Conservation (phyloP, 306 rosid genomes). For the Dalbergia cochinchinensis region DNA sequence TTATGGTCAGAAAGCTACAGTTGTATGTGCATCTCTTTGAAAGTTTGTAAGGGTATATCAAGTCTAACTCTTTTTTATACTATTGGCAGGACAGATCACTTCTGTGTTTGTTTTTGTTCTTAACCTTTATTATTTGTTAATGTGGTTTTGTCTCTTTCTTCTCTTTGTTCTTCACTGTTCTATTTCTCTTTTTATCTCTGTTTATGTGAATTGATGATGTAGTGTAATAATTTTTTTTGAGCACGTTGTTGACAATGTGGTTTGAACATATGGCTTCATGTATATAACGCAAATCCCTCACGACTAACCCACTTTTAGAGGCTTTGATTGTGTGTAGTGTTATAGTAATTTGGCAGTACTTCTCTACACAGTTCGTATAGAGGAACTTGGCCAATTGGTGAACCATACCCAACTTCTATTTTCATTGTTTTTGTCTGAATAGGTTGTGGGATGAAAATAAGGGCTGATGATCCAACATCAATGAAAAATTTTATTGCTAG, state of each 20-base stretch:
- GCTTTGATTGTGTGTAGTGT: background rate
- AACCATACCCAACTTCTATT: constrained; percentile 29
- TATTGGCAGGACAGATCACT: constrained; percentile 5
- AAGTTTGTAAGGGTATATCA: background rate
- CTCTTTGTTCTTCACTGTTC: background rate
- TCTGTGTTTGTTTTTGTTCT: constrained; percentile 5
- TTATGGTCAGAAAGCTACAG: constrained; percentile 24
- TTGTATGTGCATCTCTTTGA: background rate
- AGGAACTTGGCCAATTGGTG: constrained; percentile 21
- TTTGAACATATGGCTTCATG: no score
- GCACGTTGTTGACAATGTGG: no score
- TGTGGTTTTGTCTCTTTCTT: constrained; percentile 4
- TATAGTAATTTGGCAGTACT: constrained; percentile 6
- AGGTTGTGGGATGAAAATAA: constrained; percentile 98
- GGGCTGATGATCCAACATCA: constrained; percentile 88
- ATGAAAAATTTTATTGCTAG: constrained; percentile 79
- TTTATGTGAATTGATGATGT: constrained; percentile 19
- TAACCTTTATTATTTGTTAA: background rate
- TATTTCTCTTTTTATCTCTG: background rate
- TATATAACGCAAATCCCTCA: no score
- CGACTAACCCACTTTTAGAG: no score
- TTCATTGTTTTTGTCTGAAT: constrained; percentile 36
- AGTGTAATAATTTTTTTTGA: background rate
- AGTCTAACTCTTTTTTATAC: constrained; percentile 7
- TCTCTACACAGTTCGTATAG: constrained; percentile 24